Conservation (phyloP, 2,329 filamentous ascomycete species). For the Leptographium wingfieldii region DNA sequence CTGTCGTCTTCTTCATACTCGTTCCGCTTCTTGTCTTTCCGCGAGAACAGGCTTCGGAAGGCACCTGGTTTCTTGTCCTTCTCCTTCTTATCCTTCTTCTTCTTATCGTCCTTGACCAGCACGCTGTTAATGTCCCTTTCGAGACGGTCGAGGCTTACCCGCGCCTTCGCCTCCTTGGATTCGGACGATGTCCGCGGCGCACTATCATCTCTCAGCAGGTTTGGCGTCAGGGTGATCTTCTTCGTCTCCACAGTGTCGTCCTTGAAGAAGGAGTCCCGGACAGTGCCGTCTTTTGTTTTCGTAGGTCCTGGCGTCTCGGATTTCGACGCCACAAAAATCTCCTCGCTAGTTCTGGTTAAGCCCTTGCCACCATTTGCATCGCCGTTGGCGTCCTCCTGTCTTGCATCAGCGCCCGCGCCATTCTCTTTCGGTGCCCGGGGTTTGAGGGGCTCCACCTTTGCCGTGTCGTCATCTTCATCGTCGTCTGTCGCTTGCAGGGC, state of each 20-base stretch:
- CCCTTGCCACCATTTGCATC: conserved; percentile 12
- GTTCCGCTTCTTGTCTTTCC: conserved; percentile 47
- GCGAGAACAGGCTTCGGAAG: conserved; percentile 49
- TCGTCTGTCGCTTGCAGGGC: conserved; percentile 14
- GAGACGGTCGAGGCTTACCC: conserved; percentile 60
- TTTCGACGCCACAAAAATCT: conserved; percentile 44
- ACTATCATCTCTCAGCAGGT: conserved; percentile 73
- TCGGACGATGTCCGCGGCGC: conserved; percentile 40
- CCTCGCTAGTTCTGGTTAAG: conserved; percentile 45
- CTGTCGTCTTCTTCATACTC: conserved; percentile 49
- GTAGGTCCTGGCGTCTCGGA: conserved; percentile 31
- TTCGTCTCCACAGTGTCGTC: conserved; percentile 91
- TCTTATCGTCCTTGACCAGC: conserved; percentile 55
- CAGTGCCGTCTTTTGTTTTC: conserved; percentile 70
- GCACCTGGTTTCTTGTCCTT: conserved; percentile 51
- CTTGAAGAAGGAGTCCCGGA: conserved; percentile 93
- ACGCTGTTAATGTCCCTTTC: conserved; percentile 42
- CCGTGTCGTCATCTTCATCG: conserved; percentile 34
- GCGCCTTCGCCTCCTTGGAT: conserved; percentile 40
- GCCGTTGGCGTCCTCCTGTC: conserved; percentile 22
- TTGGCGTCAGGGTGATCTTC: conserved; percentile 93
- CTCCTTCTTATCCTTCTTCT: conserved; percentile 59
- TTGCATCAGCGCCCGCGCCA: conserved; percentile 16
- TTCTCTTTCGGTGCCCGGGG: conserved; percentile 30
- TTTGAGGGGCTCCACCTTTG: conserved; percentile 43